Conservation (phyloP, 306 rosid genomes). For the Mucuna pruriens region DNA sequence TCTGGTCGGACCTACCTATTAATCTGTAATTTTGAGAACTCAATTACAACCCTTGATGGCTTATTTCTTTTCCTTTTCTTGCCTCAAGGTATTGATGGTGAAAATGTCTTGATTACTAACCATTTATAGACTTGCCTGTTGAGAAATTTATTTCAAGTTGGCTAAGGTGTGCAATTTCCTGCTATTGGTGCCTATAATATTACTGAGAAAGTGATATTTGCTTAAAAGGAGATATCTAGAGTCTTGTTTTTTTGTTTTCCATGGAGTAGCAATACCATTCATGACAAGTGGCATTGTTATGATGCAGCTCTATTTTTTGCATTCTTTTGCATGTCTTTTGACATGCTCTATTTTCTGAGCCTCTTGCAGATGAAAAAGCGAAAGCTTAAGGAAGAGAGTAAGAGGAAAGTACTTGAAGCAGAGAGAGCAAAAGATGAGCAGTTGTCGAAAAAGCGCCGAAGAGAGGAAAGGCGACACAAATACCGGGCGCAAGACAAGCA, state of each 20-base stretch:
- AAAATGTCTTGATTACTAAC: not conserved
- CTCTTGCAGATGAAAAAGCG: slow-evolving; percentile 71
- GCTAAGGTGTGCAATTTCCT: not conserved
- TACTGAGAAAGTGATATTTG: not conserved
- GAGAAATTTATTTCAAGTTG: not conserved
- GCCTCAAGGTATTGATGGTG: not conserved
- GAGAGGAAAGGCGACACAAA: slow-evolving; percentile 84
- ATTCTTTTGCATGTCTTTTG: not conserved
- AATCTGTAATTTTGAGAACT: slow-evolving; percentile 1
- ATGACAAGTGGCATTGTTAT: not conserved
- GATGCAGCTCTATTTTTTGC: not conserved
- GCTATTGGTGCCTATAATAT: not conserved
- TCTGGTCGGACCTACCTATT: not conserved
- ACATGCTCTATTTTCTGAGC: not conserved
- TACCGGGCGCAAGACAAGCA: slow-evolving; percentile 73
- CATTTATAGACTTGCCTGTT: not conserved
- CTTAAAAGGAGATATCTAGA: not conserved
- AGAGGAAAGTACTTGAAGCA: slow-evolving; percentile 61
- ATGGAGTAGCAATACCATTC: not conserved
- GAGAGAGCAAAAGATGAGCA: slow-evolving; percentile 74
- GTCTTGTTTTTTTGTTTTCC: not conserved
- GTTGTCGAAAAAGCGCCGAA: slow-evolving; percentile 68
- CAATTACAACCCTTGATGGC: not conserved
- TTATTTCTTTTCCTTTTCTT: not conserved
- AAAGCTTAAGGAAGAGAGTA: slow-evolving; percentile 71